These are phyloP conservation scores for Austroboletus rostrupii DNA, from an alignment of 1,284 basidiomycete genomes.

Conservation along the genomic window DNA sequence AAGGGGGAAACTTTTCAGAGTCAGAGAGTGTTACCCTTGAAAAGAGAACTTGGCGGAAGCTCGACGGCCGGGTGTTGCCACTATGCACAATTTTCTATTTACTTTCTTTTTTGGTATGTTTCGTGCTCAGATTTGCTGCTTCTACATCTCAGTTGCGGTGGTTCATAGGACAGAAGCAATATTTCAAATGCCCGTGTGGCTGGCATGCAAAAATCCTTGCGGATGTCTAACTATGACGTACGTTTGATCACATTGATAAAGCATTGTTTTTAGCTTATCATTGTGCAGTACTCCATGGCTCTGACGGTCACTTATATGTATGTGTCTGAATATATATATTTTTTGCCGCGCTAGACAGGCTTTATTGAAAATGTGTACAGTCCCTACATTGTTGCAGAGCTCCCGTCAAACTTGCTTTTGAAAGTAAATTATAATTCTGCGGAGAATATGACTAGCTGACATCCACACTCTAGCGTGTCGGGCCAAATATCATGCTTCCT, in stretches of 20 bases:
- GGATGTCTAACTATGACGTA: conserved; percentile 46
- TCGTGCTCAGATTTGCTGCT: background rate
- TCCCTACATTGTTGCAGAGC: conserved; percentile 57
- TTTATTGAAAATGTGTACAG: conserved; percentile 25
- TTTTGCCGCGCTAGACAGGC: background rate
- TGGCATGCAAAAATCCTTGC: conserved; percentile 50
- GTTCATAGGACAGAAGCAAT: conserved; percentile 39
- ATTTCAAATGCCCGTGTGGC: conserved; percentile 59
- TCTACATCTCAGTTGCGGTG: background rate
- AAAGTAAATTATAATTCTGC: conserved; percentile 34
- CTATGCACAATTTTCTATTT: conserved; percentile 48
- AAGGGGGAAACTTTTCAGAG: conserved; percentile 12
- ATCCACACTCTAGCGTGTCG: conserved; percentile 39
- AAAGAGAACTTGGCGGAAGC: conserved; percentile 41
- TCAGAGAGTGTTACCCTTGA: conserved; percentile 28
- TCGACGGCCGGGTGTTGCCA: conserved; percentile 48
- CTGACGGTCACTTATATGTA: conserved; percentile 52
- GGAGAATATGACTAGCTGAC: background rate
- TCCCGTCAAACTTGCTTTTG: conserved; percentile 57
- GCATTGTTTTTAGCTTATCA: background rate
- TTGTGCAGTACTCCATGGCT: conserved; percentile 42
- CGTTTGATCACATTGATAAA: background rate
- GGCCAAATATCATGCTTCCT: conserved; percentile 55
- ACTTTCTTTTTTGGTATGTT: conserved; percentile 47
- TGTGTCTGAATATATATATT: conserved; percentile 16